Percentiles rank a stretch among this genome's conserved stretches.
Evolutionary conservation across 495 filamentous ascomycete species (phyloP).

Genomic region (Parathielavia appendiculata): DNA sequence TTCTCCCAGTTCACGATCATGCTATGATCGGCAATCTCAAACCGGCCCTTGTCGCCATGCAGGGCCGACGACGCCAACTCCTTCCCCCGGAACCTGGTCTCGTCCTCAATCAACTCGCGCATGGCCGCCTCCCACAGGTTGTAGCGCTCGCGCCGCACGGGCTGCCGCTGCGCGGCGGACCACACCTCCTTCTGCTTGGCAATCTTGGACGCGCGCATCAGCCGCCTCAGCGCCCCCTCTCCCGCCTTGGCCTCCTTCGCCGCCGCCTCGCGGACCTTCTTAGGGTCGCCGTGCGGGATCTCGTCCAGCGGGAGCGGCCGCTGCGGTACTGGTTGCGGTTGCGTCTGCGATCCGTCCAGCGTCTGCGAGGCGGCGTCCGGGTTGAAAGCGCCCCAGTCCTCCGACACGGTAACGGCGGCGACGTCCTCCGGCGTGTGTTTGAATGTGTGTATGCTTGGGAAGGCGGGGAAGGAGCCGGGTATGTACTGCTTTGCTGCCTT

Average conservation of each 20-base stretch:
- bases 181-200: conserved; percentile 47
- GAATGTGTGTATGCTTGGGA: conserved; percentile 45
- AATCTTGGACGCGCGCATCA: conserved; percentile 45
- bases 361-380: conserved; percentile 15
- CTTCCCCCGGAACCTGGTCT: conserved; percentile 56
- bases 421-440: conserved; percentile 38
- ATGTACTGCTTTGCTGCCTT: conserved; percentile 40
- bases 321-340: conserved; percentile 15
- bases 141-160: conserved; percentile 34
- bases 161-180: conserved; percentile 33
- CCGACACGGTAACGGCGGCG: conserved; percentile 23
- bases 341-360: conserved; percentile 12
- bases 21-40: conserved; percentile 46
- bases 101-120: conserved; percentile 36
- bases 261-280: conserved; percentile 41
- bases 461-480: conserved; percentile 39
- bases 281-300: conserved; percentile 31
- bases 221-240: conserved; percentile 40
- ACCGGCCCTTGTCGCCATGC: conserved; percentile 28
- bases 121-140: conserved; percentile 42
- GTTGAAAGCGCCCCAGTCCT: conserved; percentile 25
- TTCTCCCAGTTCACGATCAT: conserved; percentile 44
- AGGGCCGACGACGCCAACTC: conserved; percentile 62
- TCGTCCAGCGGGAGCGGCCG: conserved; percentile 31
- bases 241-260: conserved; percentile 43